Evolutionary conservation across 768 basidiomycete species (phyloP).

Genomic region (Nidula microcarpa): DNA sequence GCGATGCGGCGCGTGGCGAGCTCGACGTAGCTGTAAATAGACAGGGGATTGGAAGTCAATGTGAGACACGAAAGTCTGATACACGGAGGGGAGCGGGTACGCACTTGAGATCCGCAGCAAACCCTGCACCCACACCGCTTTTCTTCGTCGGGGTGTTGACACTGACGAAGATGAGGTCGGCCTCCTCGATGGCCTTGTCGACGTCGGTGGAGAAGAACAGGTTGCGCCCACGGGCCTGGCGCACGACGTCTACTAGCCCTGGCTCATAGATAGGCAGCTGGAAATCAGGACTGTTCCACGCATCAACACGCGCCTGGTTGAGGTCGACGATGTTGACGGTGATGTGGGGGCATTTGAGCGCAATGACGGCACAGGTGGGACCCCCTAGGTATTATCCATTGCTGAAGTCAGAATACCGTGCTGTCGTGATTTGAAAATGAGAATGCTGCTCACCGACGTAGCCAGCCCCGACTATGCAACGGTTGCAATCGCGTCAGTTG

Average conservation of each 20-base stretch:
- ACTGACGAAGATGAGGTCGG: slow-evolving; percentile 96
- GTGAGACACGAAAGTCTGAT: slow-evolving; percentile 2
- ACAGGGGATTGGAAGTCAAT: slow-evolving; percentile 5
- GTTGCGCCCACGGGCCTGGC: slow-evolving; percentile 85
- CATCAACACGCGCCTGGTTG: slow-evolving; percentile 90
- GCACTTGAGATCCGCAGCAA: slow-evolving; percentile 97
- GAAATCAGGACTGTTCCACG: slow-evolving; percentile 91
- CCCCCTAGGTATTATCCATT: slow-evolving; percentile 53
- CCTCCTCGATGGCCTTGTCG: slow-evolving; percentile 88
- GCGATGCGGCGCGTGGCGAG: slow-evolving; percentile 96
- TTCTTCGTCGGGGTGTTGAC: slow-evolving; percentile 99
- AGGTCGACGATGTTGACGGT: slow-evolving; percentile 97
- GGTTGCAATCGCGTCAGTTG: slow-evolving; percentile 11
- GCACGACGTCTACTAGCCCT: slow-evolving; percentile 89
- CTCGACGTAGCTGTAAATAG: slow-evolving; percentile 80
- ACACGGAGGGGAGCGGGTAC: slow-evolving; percentile 23
- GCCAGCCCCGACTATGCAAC: slow-evolving; percentile 71
- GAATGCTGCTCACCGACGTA: slow-evolving; percentile 72
- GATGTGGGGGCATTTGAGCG: slow-evolving; percentile 90
- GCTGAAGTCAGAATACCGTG: slow-evolving; percentile 5
- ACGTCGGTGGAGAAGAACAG: slow-evolving; percentile 97
- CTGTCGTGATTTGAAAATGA: not conserved
- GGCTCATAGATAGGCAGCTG: slow-evolving; percentile 96
- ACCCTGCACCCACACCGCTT: slow-evolving; percentile 94
- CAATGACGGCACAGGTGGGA: slow-evolving; percentile 94